phyloP scores from a whole-genome alignment of 352 stramenopile genomes.

The Pythium phragmitis region DNA sequence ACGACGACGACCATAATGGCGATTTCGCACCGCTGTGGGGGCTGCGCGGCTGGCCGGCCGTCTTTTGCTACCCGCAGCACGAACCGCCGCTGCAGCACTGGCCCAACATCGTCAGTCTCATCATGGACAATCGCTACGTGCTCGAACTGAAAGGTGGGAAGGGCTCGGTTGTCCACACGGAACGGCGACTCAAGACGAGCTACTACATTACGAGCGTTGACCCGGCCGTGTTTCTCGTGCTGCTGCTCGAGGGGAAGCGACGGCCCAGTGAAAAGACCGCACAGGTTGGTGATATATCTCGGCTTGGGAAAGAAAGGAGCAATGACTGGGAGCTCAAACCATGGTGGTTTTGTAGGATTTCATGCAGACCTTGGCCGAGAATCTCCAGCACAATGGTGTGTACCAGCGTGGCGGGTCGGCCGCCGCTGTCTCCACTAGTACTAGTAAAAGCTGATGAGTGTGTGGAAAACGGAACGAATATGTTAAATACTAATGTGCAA shows the following conservation, averaged over 20 bases:
- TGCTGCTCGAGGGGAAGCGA: conserved; percentile 69
- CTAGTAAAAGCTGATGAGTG: neutral
- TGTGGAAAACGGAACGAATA: neutral
- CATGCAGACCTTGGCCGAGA: conserved; percentile 76
- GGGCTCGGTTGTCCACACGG: conserved; percentile 48
- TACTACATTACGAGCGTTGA: conserved; percentile 82
- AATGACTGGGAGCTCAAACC: neutral
- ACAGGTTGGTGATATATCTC: conserved; percentile 38
- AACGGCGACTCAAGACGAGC: conserved; percentile 60
- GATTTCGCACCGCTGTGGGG: conserved; percentile 84
- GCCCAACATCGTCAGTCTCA: conserved; percentile 86
- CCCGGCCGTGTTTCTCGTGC: conserved; percentile 67
- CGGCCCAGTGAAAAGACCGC: conserved; percentile 66
- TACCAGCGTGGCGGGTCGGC: conserved; percentile 38
- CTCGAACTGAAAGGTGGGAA: conserved; percentile 31
- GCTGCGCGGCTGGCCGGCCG: conserved; percentile 71
- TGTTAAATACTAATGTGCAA: conserved; percentile 26
- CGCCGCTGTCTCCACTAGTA: conserved; percentile 1
- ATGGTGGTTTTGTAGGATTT: conserved; percentile 51
- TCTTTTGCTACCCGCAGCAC: conserved; percentile 78
- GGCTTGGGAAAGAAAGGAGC: neutral
- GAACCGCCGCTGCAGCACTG: conserved; percentile 70
- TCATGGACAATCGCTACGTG: conserved; percentile 75
- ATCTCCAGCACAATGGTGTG: conserved; percentile 70
- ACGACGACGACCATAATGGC: conserved; percentile 53